Percentiles rank a stretch among this genome's conserved stretches.
These are phyloP conservation scores for Austroboletus niveus DNA, from an alignment of 1,284 basidiomycete species.

Conservation along the genomic window DNA sequence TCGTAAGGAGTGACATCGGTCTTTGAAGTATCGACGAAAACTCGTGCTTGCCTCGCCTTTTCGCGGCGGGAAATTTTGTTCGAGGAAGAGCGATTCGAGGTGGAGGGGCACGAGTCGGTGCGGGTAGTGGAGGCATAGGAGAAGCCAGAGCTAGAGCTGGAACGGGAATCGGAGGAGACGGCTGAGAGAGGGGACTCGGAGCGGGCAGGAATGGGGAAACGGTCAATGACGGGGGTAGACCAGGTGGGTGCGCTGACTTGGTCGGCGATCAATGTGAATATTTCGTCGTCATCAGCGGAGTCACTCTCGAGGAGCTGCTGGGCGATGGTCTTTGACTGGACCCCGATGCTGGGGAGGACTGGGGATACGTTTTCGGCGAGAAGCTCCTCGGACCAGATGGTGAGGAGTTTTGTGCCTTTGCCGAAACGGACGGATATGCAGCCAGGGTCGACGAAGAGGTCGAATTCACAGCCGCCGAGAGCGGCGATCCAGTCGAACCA, in stretches of 20 bases:
- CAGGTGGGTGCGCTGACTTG: conserved; percentile 65
- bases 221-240: conserved; percentile 59
- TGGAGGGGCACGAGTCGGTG: conserved; percentile 43
- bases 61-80: conserved; percentile 62
- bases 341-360: conserved; percentile 35
- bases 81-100: conserved; percentile 36
- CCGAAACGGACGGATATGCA: conserved; percentile 64
- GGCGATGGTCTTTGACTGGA: conserved; percentile 57
- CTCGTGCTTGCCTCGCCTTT: conserved; percentile 59
- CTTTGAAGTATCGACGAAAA: conserved; percentile 69
- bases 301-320: conserved; percentile 70
- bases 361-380: conserved; percentile 25
- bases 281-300: conserved; percentile 62
- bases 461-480: conserved; percentile 67
- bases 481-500: conserved; percentile 75
- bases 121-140: conserved; percentile 49
- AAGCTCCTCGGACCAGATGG: conserved; percentile 62
- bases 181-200: conserved; percentile 60
- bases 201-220: conserved; percentile 51
- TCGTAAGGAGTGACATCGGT: conserved; percentile 79
- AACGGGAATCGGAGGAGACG: conserved; percentile 64
- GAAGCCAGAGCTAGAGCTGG: conserved; percentile 66
- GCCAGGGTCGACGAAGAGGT: conserved; percentile 76
- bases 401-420: conserved; percentile 45
- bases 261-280: conserved; percentile 71